These are phyloP conservation scores for Hypoxylon crocopeplum DNA, from an alignment of 495 filamentous ascomycete species.

Conservation along the genomic window DNA sequence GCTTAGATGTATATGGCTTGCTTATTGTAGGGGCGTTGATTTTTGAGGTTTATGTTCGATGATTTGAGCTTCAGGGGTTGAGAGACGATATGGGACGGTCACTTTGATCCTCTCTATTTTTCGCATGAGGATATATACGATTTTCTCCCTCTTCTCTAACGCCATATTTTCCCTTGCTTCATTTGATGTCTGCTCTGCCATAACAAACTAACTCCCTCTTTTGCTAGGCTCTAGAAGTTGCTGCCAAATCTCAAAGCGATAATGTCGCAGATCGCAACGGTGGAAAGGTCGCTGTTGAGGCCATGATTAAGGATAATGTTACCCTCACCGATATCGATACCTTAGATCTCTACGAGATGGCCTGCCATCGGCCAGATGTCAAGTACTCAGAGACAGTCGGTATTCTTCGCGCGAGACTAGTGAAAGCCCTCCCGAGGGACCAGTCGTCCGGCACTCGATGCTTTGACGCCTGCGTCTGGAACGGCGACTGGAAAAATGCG, in stretches of 20 bases:
- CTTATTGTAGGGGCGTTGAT: neutral
- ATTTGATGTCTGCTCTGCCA: neutral
- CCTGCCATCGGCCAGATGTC: constrained; percentile 13
- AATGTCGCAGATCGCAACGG: constrained; percentile 43
- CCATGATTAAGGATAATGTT: constrained; percentile 47
- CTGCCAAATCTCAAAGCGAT: constrained; percentile 53
- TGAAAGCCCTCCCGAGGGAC: constrained; percentile 52
- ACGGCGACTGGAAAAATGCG: constrained; percentile 56
- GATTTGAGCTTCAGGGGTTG: neutral
- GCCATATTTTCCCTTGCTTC: neutral
- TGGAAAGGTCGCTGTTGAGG: constrained; percentile 45
- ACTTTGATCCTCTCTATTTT: neutral
- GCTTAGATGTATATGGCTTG: neutral
- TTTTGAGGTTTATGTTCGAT: neutral
- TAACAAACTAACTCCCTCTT: constrained; percentile 7
- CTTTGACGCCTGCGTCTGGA: constrained; percentile 51
- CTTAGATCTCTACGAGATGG: constrained; percentile 53
- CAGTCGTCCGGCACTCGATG: constrained; percentile 42
- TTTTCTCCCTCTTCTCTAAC: too few species aligned
- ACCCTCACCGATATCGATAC: constrained; percentile 47
- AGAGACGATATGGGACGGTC: too few species aligned
- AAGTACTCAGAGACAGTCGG: constrained; percentile 47
- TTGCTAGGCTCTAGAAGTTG: constrained; percentile 50
- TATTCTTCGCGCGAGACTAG: constrained; percentile 48
- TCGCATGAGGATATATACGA: neutral